phyloP scores from a whole-genome alignment of 116 monocot species.

The Iris pallida region DNA sequence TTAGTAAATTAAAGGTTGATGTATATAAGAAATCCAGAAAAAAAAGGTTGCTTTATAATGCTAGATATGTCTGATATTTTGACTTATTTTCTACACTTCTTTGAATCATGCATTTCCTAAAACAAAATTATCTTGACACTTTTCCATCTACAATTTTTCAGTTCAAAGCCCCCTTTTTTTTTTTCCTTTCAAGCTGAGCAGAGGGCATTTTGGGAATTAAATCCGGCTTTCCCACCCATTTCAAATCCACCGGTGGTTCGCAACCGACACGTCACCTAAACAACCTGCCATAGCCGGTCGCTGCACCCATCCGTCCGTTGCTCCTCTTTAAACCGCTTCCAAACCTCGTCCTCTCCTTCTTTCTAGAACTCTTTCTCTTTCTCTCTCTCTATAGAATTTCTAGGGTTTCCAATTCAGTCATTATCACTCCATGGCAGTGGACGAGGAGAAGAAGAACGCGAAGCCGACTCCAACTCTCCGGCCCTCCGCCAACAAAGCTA shows the following conservation, averaged over 20 bases:
- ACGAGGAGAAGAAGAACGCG: neutral
- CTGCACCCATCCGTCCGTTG: neutral
- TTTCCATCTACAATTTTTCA: neutral
- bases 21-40: no score
- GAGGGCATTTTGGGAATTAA: neutral
- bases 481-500: neutral
- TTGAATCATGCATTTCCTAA: neutral
- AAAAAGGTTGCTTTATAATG: neutral
- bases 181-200: neutral
- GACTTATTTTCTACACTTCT: neutral
- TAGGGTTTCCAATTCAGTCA: neutral
- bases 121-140: neutral
- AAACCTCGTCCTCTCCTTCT: neutral
- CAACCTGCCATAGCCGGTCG: neutral
- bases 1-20: no score
- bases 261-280: constrained; percentile 3
- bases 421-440: neutral
- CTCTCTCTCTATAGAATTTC: neutral
- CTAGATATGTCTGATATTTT: neutral
- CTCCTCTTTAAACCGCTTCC: neutral
- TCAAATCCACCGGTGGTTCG: neutral
- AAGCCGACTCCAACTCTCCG: neutral
- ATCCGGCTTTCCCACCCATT: neutral
- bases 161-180: neutral
- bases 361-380: neutral